phyloP scores from a whole-genome alignment of 2,329 filamentous ascomycete species.

The Nemania bipapillata region DNA sequence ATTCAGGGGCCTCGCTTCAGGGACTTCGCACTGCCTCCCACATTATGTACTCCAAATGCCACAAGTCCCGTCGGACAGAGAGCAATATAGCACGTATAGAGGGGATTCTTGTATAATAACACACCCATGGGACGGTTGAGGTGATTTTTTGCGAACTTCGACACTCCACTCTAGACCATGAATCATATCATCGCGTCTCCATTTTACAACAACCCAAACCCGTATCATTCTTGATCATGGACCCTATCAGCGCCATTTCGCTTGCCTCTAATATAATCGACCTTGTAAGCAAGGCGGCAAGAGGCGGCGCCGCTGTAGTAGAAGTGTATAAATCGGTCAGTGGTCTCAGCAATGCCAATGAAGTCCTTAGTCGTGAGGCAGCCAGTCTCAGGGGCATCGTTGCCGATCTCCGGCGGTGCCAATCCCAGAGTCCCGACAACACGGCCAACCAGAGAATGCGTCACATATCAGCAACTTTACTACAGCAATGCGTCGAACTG shows the following conservation, averaged over 20 bases:
- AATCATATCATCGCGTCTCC: too few relatives aligned
- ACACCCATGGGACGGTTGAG: too few relatives aligned
- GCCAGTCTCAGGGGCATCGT: slow-evolving; percentile 1
- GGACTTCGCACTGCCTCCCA: too few relatives aligned
- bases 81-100: too few relatives aligned
- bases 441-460: slow-evolving; percentile 2
- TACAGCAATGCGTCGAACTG: slow-evolving; percentile 2
- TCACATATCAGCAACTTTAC: neutral
- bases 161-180: too few relatives aligned
- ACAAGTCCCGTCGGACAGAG: too few relatives aligned
- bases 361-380: slow-evolving; percentile 2
- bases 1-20: too few relatives aligned
- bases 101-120: too few relatives aligned
- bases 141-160: too few relatives aligned
- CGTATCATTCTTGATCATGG: slow-evolving; percentile 2
- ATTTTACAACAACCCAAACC: too few relatives aligned
- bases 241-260: slow-evolving; percentile 3
- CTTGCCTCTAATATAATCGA: slow-evolving; percentile 16
- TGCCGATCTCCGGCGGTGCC: neutral
- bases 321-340: slow-evolving; percentile 5
- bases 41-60: too few relatives aligned
- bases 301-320: neutral
- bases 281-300: slow-evolving; percentile 6
- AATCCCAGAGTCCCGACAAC: neutral
- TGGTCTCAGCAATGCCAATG: neutral